Conservation (phyloP, 139 green algal genomes). For the Tetratostichococcus sp. region DNA sequence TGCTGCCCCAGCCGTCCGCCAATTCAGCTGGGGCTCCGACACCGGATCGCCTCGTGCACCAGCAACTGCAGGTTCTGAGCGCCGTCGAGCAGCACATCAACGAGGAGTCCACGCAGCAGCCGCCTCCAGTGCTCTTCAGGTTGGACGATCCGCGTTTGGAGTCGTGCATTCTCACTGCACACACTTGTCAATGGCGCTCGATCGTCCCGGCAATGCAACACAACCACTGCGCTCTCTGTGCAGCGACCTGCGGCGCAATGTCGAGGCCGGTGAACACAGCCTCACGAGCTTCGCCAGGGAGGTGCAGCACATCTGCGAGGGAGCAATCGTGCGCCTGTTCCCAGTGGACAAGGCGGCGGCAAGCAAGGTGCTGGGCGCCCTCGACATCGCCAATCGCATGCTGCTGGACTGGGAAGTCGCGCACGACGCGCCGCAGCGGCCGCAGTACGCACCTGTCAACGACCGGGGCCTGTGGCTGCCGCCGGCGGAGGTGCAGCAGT, state of each 20-base stretch:
- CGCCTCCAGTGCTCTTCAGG: too few species aligned
- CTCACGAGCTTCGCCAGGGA: background rate
- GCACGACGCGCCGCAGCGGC: too few species aligned
- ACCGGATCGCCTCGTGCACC: background rate
- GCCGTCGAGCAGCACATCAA: background rate
- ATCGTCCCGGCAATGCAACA: too few species aligned
- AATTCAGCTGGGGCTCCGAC: background rate
- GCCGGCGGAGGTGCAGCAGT: background rate
- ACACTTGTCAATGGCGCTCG: too few species aligned
- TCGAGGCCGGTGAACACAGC: background rate
- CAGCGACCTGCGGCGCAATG: background rate
- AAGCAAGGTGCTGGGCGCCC: background rate
- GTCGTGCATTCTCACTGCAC: too few species aligned
- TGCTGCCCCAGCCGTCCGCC: background rate
- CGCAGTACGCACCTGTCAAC: background rate
- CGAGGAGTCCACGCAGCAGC: too few species aligned
- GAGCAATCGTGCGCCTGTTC: background rate
- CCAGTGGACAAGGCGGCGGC: background rate
- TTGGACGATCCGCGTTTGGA: too few species aligned
- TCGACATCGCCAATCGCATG: background rate
- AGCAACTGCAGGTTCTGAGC: background rate
- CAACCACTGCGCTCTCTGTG: too few species aligned
- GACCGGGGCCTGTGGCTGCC: background rate
- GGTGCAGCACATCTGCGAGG: background rate
- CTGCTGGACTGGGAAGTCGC: background rate